Conservation (phyloP, 306 rosid genomes). For the Canavalia gladiata region DNA sequence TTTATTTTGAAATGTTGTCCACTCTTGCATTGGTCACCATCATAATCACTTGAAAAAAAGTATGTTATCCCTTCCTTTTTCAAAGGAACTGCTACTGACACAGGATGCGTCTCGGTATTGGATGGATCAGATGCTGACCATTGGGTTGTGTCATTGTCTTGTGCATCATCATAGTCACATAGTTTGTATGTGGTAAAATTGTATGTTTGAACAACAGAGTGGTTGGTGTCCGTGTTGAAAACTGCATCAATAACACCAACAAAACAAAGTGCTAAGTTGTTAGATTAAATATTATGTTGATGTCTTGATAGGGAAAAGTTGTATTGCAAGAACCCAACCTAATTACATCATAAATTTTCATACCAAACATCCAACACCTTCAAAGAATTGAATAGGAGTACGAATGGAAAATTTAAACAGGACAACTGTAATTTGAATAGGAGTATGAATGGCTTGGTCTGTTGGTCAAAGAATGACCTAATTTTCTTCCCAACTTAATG, state of each 20-base stretch:
- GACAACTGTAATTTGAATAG: neutral
- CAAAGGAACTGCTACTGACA: constrained; percentile 72
- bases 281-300: constrained; percentile 1
- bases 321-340: neutral
- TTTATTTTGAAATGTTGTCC: constrained; percentile 78
- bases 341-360: neutral
- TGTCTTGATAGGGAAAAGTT: neutral
- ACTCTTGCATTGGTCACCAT: constrained; percentile 83
- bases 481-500: neutral
- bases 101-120: constrained; percentile 53
- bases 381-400: neutral
- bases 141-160: constrained; percentile 70
- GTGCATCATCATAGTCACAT: constrained; percentile 75
- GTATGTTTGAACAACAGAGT: constrained; percentile 78
- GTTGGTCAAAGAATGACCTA: neutral
- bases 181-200: constrained; percentile 75
- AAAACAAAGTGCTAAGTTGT: neutral
- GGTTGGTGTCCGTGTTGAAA: constrained; percentile 86
- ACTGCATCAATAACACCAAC: constrained; percentile 60
- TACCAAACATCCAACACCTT: constrained; percentile 14
- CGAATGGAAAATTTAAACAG: neutral
- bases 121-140: constrained; percentile 78
- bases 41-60: constrained; percentile 88
- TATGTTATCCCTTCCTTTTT: constrained; percentile 71
- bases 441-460: neutral